Percentiles rank a stretch among this genome's conserved stretches.
These are phyloP conservation scores for Porcisia deanei DNA, from an alignment of 208 protist species.

Conservation along the genomic window DNA sequence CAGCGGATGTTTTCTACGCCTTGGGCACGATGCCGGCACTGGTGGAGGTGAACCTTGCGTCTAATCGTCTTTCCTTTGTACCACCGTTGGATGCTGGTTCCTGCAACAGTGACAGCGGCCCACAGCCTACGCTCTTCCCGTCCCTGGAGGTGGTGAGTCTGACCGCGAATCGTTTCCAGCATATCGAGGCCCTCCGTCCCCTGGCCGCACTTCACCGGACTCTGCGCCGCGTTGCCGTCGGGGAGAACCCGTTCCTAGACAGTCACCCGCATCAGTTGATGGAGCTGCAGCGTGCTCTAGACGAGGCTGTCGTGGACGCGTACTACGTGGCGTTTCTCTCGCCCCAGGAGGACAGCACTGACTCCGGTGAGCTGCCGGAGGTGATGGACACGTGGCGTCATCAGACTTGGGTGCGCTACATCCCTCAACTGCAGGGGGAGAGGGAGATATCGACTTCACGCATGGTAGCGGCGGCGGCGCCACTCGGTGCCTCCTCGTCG, in stretches of 20 bases:
- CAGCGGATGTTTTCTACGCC: conserved; percentile 57
- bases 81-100: conserved; percentile 38
- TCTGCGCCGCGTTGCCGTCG: conserved; percentile 66
- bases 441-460: conserved; percentile 11
- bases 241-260: conserved; percentile 51
- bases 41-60: conserved; percentile 80
- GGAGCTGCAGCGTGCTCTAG: conserved; percentile 40
- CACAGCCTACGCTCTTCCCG: conserved; percentile 59
- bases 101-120: conserved; percentile 21
- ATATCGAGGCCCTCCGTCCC: conserved; percentile 36
- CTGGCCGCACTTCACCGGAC: conserved; percentile 68
- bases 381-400: conserved; percentile 16
- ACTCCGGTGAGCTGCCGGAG: background rate
- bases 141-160: conserved; percentile 72
- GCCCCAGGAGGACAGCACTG: background rate
- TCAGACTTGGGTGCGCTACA: conserved; percentile 29
- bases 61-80: conserved; percentile 68
- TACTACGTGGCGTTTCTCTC: conserved; percentile 40
- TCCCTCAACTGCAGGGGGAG: conserved; percentile 11
- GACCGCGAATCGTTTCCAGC: conserved; percentile 56
- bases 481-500: conserved; percentile 4
- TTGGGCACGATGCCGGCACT: conserved; percentile 85
- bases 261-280: conserved; percentile 24
- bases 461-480: background rate
- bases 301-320: conserved; percentile 58